Conservation (phyloP, 2,329 filamentous ascomycete species). For the Periconia sp. region DNA sequence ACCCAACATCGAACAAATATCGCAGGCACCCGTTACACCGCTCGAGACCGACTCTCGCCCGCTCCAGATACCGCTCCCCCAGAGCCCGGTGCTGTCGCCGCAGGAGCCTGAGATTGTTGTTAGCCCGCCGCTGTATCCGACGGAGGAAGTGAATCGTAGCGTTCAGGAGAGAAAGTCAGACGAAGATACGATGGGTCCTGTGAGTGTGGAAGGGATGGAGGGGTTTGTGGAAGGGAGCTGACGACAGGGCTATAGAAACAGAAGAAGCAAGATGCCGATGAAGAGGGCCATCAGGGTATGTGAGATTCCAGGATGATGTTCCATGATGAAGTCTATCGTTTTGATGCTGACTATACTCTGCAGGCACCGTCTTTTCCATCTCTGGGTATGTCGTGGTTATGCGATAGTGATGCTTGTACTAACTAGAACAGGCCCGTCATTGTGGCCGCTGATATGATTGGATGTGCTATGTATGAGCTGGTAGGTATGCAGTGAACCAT, state of each 20-base stretch:
- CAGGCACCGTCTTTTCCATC: constrained; percentile 72
- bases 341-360: constrained; percentile 17
- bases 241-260: constrained; percentile 37
- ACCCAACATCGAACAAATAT: constrained; percentile 55
- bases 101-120: constrained; percentile 26
- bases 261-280: constrained; percentile 47
- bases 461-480: constrained; percentile 99
- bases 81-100: constrained; percentile 39
- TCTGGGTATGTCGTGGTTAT: constrained; percentile 59
- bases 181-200: constrained; percentile 46
- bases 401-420: constrained; percentile 27
- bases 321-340: background rate
- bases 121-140: constrained; percentile 31
- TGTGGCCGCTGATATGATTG: constrained; percentile 96
- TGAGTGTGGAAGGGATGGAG: constrained; percentile 30
- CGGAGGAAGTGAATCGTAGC: no score
- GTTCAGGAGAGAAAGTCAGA: background rate
- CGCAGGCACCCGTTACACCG: constrained; percentile 33
- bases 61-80: constrained; percentile 42
- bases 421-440: constrained; percentile 74
- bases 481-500: constrained; percentile 56
- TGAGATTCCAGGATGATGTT: constrained; percentile 6
- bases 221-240: constrained; percentile 23
- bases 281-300: constrained; percentile 64
- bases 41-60: constrained; percentile 37